phyloP scores from a whole-genome alignment of 2,329 filamentous ascomycete species.

The Tolypocladium pustulatum region DNA sequence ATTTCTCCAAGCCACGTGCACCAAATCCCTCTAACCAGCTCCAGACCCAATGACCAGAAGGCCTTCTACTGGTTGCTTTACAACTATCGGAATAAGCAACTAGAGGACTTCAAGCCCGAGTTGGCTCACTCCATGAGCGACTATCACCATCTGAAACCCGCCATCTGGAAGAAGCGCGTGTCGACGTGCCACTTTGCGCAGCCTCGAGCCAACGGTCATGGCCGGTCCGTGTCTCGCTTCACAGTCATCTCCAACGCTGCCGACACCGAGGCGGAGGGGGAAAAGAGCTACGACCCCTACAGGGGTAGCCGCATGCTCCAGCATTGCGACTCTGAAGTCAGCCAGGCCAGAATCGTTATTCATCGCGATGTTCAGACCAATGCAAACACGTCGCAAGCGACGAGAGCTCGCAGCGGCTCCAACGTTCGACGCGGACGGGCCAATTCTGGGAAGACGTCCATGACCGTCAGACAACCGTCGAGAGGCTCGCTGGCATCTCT shows the following conservation, averaged over 20 bases:
- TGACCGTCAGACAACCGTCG: constrained; percentile 20
- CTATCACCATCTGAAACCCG: constrained; percentile 67
- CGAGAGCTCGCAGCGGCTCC: constrained; percentile 25
- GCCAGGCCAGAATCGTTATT: constrained; percentile 58
- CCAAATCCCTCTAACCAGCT: constrained; percentile 7
- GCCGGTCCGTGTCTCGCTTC: constrained; percentile 48
- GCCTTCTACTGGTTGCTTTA: constrained; percentile 81
- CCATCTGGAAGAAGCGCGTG: constrained; percentile 46
- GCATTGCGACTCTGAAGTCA: constrained; percentile 33
- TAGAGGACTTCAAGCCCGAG: constrained; percentile 77
- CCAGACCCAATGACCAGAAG: constrained; percentile 81
- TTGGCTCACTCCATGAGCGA: constrained; percentile 83
- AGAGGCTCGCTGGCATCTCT: constrained; percentile 39
- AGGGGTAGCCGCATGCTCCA: constrained; percentile 50
- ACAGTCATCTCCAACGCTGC: constrained; percentile 54
- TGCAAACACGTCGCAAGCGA: constrained; percentile 15
- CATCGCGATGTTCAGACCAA: constrained; percentile 39
- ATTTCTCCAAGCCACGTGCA: background rate
- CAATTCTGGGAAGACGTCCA: constrained; percentile 16
- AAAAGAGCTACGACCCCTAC: constrained; percentile 74
- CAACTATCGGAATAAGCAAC: constrained; percentile 70
- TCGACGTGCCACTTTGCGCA: constrained; percentile 51
- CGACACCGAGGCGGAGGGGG: constrained; percentile 37
- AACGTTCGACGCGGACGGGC: constrained; percentile 18
- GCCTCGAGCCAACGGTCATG: constrained; percentile 32